Percentiles rank a stretch among this genome's conserved stretches.
phyloP scores from a whole-genome alignment of 441 rosid species.

The Croton laevigatus region DNA sequence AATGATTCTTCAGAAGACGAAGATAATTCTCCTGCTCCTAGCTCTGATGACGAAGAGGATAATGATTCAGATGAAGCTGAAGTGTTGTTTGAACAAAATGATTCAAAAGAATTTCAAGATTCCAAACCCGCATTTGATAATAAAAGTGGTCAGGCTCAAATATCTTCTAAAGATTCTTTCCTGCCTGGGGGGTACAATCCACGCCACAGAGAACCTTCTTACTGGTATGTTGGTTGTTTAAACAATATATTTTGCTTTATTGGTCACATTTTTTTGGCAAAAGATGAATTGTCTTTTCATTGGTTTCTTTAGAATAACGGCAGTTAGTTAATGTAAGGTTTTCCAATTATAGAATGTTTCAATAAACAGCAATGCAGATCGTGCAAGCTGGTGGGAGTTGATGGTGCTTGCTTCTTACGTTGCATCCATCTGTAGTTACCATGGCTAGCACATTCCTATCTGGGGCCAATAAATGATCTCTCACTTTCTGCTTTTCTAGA shows the following conservation, averaged over 20 bases:
- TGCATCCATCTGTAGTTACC: conserved; percentile 93
- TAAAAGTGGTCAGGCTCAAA: conserved; percentile 30
- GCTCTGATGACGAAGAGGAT: conserved; percentile 59
- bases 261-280: not conserved
- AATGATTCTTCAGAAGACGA: conserved; percentile 62
- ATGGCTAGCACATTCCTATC: conserved; percentile 96
- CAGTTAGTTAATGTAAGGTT: not conserved
- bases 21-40: conserved; percentile 35
- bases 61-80: conserved; percentile 47
- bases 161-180: conserved; percentile 29
- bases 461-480: conserved; percentile 68
- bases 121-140: conserved; percentile 27
- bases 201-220: conserved; percentile 89
- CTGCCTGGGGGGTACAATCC: conserved; percentile 94
- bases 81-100: conserved; percentile 42
- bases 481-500: conserved; percentile 82
- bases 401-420: conserved; percentile 83
- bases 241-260: conserved; percentile 4
- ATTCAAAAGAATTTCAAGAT: conserved; percentile 35
- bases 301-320: not conserved
- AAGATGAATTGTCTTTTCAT: not conserved
- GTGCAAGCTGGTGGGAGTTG: conserved; percentile 94
- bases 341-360: conserved; percentile 2
- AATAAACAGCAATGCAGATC: conserved; percentile 75
- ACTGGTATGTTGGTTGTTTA: conserved; percentile 48